phyloP scores from a whole-genome alignment of 768 basidiomycete species.

The Lactarius evosmus region DNA sequence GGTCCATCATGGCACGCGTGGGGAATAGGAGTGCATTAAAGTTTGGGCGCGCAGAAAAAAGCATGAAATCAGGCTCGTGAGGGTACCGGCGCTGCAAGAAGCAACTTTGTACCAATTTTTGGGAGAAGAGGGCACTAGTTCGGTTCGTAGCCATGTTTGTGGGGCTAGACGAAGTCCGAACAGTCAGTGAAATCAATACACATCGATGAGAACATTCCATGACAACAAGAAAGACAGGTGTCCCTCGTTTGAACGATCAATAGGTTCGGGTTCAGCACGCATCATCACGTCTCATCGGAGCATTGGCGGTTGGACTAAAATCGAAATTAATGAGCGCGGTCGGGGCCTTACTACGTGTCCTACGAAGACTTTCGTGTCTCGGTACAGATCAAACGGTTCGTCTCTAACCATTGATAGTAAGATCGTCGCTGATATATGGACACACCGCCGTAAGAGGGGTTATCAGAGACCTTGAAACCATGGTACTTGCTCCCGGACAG shows the following conservation, averaged over 20 bases:
- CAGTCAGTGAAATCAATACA: conserved; percentile 9
- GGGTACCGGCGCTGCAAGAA: conserved; percentile 2
- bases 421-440: not conserved
- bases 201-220: conserved; percentile 1
- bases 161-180: not conserved
- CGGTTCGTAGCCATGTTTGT: conserved; percentile 14
- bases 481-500: conserved; percentile 6
- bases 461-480: not conserved
- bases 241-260: conserved; percentile 5
- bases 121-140: not conserved
- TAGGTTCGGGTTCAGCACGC: not conserved
- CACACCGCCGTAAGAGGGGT: not conserved
- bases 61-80: conserved; percentile 5
- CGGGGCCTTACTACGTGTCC: conserved; percentile 4
- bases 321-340: conserved; percentile 3
- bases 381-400: conserved; percentile 4
- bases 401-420: conserved; percentile 12
- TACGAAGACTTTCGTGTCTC: not conserved
- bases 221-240: conserved; percentile 1
- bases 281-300: not conserved
- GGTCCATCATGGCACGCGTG: not conserved
- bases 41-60: conserved; percentile 10
- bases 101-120: not conserved
- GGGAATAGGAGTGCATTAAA: not conserved
- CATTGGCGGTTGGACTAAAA: conserved; percentile 1